phyloP scores from a whole-genome alignment of 176 grass and related monocot species.

The Metroxylon sagu region DNA sequence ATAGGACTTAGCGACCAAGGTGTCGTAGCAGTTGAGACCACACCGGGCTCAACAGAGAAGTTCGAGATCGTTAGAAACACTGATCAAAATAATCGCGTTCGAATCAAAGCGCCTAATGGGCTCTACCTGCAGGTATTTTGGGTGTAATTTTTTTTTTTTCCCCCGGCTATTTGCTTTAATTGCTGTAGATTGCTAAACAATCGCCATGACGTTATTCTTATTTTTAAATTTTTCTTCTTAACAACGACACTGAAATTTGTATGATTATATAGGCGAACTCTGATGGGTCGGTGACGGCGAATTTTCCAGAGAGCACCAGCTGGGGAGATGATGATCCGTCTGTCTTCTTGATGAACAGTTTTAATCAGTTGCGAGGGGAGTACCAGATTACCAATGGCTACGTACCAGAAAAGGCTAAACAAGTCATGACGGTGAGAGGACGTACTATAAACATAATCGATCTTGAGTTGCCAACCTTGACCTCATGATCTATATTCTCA shows the following conservation, averaged over 20 bases:
- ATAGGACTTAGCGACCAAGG: slow-evolving; percentile 21
- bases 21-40: slow-evolving; percentile 25
- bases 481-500: too few relatives aligned
- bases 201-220: too few relatives aligned
- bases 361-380: slow-evolving; percentile 36
- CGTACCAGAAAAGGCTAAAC: slow-evolving; percentile 15
- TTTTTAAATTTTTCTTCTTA: too few relatives aligned
- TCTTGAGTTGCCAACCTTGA: too few relatives aligned
- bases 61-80: slow-evolving; percentile 37
- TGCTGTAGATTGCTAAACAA: too few relatives aligned
- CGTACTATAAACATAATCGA: too few relatives aligned
- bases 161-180: too few relatives aligned
- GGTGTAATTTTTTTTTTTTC: too few relatives aligned
- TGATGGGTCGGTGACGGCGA: slow-evolving; percentile 27
- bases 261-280: slow-evolving; percentile 25
- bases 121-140: slow-evolving; percentile 39
- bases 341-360: slow-evolving; percentile 31
- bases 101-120: slow-evolving; percentile 49
- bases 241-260: too few relatives aligned
- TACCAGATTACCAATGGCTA: slow-evolving; percentile 66
- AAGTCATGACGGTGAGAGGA: slow-evolving; percentile 29
- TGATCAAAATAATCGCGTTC: slow-evolving; percentile 10
- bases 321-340: slow-evolving; percentile 58
- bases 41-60: slow-evolving; percentile 26
- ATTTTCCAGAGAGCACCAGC: slow-evolving; percentile 21